phyloP scores from a whole-genome alignment of 1,139 yeast genomes.

The Geotrichum citri-aurantii region DNA sequence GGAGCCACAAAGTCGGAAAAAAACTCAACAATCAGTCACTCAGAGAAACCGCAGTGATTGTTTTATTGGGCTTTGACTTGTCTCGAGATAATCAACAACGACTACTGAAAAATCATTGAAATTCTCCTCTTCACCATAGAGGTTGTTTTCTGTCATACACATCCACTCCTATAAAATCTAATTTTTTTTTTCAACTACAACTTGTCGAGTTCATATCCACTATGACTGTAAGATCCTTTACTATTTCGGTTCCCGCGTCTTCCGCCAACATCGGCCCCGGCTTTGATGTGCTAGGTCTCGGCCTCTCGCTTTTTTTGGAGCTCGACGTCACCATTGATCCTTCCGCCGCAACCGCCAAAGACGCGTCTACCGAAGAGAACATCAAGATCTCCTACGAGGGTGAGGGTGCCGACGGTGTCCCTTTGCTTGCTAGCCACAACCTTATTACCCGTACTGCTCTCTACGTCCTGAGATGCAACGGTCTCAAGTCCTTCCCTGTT shows the following conservation, averaged over 20 bases:
- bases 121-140: background rate
- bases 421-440: conserved; percentile 68
- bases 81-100: background rate
- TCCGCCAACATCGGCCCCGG: conserved; percentile 99
- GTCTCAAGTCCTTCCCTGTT: conserved; percentile 63
- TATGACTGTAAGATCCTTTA: conserved; percentile 22
- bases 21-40: background rate
- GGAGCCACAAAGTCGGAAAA: background rate
- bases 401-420: conserved; percentile 73
- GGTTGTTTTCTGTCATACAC: background rate
- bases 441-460: conserved; percentile 89
- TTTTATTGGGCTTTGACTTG: background rate
- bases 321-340: conserved; percentile 62
- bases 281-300: conserved; percentile 91
- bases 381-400: conserved; percentile 68
- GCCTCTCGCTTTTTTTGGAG: conserved; percentile 67
- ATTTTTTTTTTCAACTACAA: background rate
- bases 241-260: conserved; percentile 85
- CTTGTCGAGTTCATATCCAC: background rate
- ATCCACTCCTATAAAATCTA: background rate
- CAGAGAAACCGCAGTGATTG: background rate
- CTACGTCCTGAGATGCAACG: conserved; percentile 80
- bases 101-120: background rate
- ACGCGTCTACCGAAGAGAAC: conserved; percentile 44
- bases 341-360: conserved; percentile 46